Base-by-base conservation (phyloP, 106 monocot genomes). In the Triglochin maritima region DNA sequence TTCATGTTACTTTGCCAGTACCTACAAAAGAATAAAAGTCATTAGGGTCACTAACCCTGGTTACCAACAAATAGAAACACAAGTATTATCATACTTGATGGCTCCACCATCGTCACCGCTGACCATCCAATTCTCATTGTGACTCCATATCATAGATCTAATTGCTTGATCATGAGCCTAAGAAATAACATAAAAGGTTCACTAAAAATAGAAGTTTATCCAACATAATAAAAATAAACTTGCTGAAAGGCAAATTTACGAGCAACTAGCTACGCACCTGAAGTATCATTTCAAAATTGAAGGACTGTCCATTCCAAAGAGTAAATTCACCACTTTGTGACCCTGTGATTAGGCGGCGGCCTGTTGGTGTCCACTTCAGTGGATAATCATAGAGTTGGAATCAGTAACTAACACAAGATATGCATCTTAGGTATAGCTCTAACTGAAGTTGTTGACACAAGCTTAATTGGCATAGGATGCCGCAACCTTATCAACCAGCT, bases 1-100 rank as follows among this genome's bases (percentile, higher is more conserved):
- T 98, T 98, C 96, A 98, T 98, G 74, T 92, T 98, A 63, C 81
- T 98, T 71, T 92, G 96, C 96, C 96, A 98, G 71, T 98, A 98
- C 74, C 91, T 98, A 4, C 17, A 50, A 15, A 60, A 66, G 9
- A 5, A 29, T 1, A 1, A 29, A 29, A 29, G 29, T 29, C 29
- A 29, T 29, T 29, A 29, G 29, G 29, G 29, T 29, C 29, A 29
- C 29, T 1, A 29, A 29, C 29, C 29, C 29, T 29, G 29, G 29
- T 29, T 29, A 29, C 29, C 29, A 29, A 29, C 29, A 29, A 29
- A n/a, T 41, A 51, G 9, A 16, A 9, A 13, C 2, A 73, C 45
- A 66, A 59, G 5, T 6, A 43, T 17, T 13, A 63, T 51, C 72
- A 60, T 88, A 98, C 96, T 98, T 98, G 62, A 98, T 98, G 59